Evolutionary conservation across 768 basidiomycete genomes (phyloP).

Genomic region (Mycena galericulata): DNA sequence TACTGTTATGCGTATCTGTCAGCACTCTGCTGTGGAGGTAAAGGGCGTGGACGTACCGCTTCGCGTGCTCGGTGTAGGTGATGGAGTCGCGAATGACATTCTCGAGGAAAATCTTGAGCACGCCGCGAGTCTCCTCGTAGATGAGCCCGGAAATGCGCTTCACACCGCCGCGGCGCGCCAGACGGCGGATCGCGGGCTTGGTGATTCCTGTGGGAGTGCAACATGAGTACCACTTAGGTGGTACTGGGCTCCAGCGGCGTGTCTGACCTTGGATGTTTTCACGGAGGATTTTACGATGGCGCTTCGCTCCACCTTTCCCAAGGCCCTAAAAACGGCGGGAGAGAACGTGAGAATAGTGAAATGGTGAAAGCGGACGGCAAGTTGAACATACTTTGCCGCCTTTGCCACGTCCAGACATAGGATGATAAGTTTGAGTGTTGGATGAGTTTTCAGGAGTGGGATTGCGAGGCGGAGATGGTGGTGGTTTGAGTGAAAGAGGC

Average conservation of each 20-base stretch:
- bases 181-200: constrained; percentile 87
- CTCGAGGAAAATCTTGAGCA: constrained; percentile 90
- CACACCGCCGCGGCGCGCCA: constrained; percentile 92
- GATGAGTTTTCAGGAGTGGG: too few species aligned
- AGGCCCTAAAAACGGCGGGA: too few species aligned
- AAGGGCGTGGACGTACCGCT: constrained; percentile 51
- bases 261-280: constrained; percentile 73
- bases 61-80: constrained; percentile 94
- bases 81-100: constrained; percentile 92
- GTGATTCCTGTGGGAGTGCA: constrained; percentile 66
- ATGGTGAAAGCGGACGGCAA: too few species aligned
- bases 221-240: constrained; percentile 3
- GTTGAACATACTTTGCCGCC: too few species aligned
- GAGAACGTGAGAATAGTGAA: too few species aligned
- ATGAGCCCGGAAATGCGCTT: constrained; percentile 91
- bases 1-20: constrained; percentile 35
- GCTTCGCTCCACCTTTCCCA: constrained; percentile 74
- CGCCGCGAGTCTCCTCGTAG: constrained; percentile 93
- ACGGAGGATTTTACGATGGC: constrained; percentile 87
- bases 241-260: neutral
- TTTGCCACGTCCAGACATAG: too few species aligned
- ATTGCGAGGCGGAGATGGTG: too few species aligned
- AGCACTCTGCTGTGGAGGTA: too few species aligned
- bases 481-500: too few species aligned
- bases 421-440: too few species aligned